These are phyloP conservation scores for Penicillium psychrofluorescens DNA, from an alignment of 495 filamentous ascomycete species.

Conservation along the genomic window DNA sequence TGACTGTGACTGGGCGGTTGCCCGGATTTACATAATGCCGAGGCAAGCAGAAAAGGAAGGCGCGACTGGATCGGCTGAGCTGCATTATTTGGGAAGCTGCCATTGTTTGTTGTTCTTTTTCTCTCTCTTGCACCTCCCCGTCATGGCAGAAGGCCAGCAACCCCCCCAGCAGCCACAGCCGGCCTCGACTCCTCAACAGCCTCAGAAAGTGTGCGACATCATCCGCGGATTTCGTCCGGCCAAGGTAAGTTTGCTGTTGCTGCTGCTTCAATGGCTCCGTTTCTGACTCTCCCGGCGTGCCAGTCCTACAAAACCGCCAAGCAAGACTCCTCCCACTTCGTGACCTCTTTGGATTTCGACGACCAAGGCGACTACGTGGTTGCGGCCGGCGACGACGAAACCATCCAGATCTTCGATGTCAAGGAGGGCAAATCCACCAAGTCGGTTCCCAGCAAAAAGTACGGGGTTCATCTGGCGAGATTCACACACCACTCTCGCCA, in stretches of 20 bases:
- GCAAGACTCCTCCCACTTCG: slow-evolving; percentile 27
- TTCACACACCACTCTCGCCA: slow-evolving; percentile 85
- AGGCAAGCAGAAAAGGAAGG: slow-evolving; percentile 10
- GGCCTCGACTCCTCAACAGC: slow-evolving; percentile 23
- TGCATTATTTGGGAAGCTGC: slow-evolving; percentile 3
- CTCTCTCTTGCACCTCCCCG: neutral
- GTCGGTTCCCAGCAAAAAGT: slow-evolving; percentile 81
- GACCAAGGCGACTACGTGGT: slow-evolving; percentile 86
- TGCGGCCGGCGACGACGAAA: slow-evolving; percentile 82
- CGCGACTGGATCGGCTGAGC: slow-evolving; percentile 14
- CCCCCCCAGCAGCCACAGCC: slow-evolving; percentile 10
- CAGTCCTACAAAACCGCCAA: slow-evolving; percentile 35
- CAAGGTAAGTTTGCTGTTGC: slow-evolving; percentile 28
- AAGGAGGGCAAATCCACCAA: slow-evolving; percentile 84
- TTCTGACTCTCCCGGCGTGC: slow-evolving; percentile 5
- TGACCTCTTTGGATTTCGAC: slow-evolving; percentile 88
- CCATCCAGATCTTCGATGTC: slow-evolving; percentile 88
- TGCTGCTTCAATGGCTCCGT: neutral
- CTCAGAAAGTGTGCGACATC: slow-evolving; percentile 39
- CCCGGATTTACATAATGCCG: slow-evolving; percentile 3
- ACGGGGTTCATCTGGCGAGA: slow-evolving; percentile 85
- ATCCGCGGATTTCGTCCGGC: slow-evolving; percentile 38
- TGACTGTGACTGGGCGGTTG: slow-evolving; percentile 9
- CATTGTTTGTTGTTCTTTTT: slow-evolving; percentile 1
- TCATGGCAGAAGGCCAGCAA: slow-evolving; percentile 29